Conservation (phyloP, 306 rosid species). For the Hylodesmum podocarpum region DNA sequence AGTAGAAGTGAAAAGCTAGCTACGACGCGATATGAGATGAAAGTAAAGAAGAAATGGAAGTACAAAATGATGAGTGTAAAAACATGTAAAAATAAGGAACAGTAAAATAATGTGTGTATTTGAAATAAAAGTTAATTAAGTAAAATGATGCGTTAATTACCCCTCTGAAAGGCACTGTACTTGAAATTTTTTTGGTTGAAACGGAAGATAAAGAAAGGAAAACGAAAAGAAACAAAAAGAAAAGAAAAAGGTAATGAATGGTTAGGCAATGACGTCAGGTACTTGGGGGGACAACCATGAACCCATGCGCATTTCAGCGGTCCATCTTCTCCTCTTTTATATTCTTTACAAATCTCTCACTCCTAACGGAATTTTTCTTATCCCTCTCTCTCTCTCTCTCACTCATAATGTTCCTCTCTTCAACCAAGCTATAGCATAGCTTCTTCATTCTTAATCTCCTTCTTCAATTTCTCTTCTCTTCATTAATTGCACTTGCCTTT, state of each 20-base stretch:
- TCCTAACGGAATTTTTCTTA: constrained; percentile 38
- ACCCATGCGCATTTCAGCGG: constrained; percentile 82
- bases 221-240: constrained; percentile 1
- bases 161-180: not conserved
- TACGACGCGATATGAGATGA: not conserved
- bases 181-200: not conserved
- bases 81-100: not conserved
- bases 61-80: not conserved
- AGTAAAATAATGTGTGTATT: no score
- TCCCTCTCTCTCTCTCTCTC: not conserved
- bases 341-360: constrained; percentile 41
- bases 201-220: not conserved
- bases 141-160: not conserved
- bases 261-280: constrained; percentile 49
- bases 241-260: constrained; percentile 8
- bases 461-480: constrained; percentile 7
- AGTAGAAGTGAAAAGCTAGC: not conserved
- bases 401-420: constrained; percentile 18
- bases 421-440: not conserved
- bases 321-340: constrained; percentile 51
- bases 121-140: no score
- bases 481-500: not conserved
- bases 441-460: not conserved
- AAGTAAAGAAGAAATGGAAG: not conserved
- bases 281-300: constrained; percentile 60